Percentiles rank a stretch among this genome's conserved stretches.
phyloP scores from a whole-genome alignment of 805 yeast species.

The Kluyveromyces nonfermentans region DNA sequence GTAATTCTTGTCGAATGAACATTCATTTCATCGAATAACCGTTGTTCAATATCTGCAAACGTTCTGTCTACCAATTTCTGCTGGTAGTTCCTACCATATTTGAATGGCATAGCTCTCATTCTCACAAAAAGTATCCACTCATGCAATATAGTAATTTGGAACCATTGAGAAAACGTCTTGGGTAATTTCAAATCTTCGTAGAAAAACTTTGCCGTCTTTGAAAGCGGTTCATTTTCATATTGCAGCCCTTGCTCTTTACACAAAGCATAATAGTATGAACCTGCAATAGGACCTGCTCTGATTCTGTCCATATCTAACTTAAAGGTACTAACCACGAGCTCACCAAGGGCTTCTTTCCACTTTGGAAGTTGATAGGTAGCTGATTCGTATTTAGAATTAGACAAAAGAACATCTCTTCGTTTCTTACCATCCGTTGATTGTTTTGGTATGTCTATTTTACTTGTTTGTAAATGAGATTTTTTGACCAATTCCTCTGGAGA shows the following conservation, averaged over 20 bases:
- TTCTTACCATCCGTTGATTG: conserved; percentile 23
- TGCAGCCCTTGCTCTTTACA: conserved; percentile 80
- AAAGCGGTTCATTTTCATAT: conserved; percentile 61
- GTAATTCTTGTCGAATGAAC: conserved; percentile 73
- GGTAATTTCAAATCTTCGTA: conserved; percentile 79
- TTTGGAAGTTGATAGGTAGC: conserved; percentile 34
- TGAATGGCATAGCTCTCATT: conserved; percentile 93
- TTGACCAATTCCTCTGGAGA: conserved; percentile 22
- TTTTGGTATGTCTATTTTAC: conserved; percentile 17
- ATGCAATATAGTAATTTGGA: conserved; percentile 82
- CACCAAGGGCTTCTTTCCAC: conserved; percentile 54
- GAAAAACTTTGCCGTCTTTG: conserved; percentile 71
- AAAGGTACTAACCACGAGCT: conserved; percentile 48
- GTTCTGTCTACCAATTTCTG: conserved; percentile 84
- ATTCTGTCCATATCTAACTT: conserved; percentile 84
- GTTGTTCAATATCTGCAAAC: conserved; percentile 80
- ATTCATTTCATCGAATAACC: conserved; percentile 79
- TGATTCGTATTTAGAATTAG: conserved; percentile 33
- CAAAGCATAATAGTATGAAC: conserved; percentile 74
- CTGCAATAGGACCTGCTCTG: conserved; percentile 92
- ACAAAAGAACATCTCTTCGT: conserved; percentile 26
- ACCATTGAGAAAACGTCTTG: conserved; percentile 90
- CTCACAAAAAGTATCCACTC: conserved; percentile 90
- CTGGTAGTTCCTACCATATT: conserved; percentile 81
- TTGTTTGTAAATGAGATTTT: conserved; percentile 15